Conservation (phyloP, 129 eudicot species). For the Calendula officinalis region DNA sequence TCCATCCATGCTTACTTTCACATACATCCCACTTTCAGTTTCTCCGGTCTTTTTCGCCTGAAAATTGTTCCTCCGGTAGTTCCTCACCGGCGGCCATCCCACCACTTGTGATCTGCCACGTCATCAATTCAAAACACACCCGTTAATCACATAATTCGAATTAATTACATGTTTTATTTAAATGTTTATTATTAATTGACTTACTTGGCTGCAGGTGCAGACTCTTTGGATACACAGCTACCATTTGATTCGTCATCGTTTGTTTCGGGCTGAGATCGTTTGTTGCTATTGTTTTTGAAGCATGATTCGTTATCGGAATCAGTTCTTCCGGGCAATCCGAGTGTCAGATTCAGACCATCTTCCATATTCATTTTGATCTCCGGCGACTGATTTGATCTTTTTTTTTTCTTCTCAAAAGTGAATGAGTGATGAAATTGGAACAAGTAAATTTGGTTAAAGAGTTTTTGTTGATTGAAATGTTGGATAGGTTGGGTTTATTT, state of each 20-base stretch:
- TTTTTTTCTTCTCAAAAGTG: slow-evolving; percentile 2
- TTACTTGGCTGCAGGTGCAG: slow-evolving; percentile 74
- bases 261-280: slow-evolving; percentile 46
- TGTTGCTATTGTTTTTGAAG: slow-evolving; percentile 56
- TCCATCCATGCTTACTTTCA: slow-evolving; percentile 90
- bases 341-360: slow-evolving; percentile 55
- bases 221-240: slow-evolving; percentile 37
- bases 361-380: slow-evolving; percentile 39
- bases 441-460: slow-evolving; percentile 11
- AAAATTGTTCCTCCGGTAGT: slow-evolving; percentile 53
- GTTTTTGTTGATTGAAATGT: slow-evolving; percentile 23
- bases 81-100: slow-evolving; percentile 92
- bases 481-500: slow-evolving; percentile 14
- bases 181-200: background rate
- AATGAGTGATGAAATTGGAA: background rate
- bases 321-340: slow-evolving; percentile 74
- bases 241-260: slow-evolving; percentile 35
- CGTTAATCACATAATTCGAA: background rate
- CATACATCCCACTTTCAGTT: slow-evolving; percentile 55
- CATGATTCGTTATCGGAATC: slow-evolving; percentile 39
- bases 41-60: slow-evolving; percentile 46
- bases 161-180: background rate
- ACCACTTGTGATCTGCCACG: slow-evolving; percentile 69
- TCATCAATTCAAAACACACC: background rate
- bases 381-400: background rate